Evolutionary conservation across 306 rosid species (phyloP).

Genomic region (Cucurbita moschata): DNA sequence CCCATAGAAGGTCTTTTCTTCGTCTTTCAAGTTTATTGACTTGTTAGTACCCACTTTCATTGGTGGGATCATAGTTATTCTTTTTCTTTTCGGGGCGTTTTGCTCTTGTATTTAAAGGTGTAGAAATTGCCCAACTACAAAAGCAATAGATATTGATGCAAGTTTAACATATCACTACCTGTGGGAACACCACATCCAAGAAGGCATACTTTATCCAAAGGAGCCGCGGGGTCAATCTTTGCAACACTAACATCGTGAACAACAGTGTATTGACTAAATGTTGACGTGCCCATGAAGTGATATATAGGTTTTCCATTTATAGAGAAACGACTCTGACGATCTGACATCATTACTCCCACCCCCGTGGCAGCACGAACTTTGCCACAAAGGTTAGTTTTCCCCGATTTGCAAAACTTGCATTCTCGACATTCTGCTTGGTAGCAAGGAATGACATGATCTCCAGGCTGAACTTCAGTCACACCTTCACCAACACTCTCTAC

Average conservation of each 20-base stretch:
- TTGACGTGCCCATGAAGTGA: slow-evolving; percentile 97
- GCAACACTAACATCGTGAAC: slow-evolving; percentile 95
- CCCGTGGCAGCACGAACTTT: slow-evolving; percentile 87
- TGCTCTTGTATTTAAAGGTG: background rate
- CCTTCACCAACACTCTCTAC: slow-evolving; percentile 96
- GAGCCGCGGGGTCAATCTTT: slow-evolving; percentile 70
- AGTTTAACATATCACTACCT: slow-evolving; percentile 14
- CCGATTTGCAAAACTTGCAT: slow-evolving; percentile 94
- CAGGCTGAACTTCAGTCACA: slow-evolving; percentile 66
- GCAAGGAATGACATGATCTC: slow-evolving; percentile 92
- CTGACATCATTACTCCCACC: slow-evolving; percentile 78
- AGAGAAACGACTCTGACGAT: slow-evolving; percentile 72
- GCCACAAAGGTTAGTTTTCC: slow-evolving; percentile 93
- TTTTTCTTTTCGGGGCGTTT: background rate
- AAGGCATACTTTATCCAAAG: slow-evolving; percentile 84
- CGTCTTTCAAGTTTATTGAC: background rate
- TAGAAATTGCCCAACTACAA: background rate
- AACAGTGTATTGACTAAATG: slow-evolving; percentile 89
- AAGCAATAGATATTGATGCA: background rate
- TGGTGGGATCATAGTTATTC: background rate
- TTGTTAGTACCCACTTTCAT: background rate
- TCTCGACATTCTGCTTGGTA: slow-evolving; percentile 93
- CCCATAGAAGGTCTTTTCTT: background rate
- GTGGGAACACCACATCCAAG: slow-evolving; percentile 93
- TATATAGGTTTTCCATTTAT: slow-evolving; percentile 67